Conservation (phyloP, 148 eudicot genomes). For the Gaultheria prostrata region DNA sequence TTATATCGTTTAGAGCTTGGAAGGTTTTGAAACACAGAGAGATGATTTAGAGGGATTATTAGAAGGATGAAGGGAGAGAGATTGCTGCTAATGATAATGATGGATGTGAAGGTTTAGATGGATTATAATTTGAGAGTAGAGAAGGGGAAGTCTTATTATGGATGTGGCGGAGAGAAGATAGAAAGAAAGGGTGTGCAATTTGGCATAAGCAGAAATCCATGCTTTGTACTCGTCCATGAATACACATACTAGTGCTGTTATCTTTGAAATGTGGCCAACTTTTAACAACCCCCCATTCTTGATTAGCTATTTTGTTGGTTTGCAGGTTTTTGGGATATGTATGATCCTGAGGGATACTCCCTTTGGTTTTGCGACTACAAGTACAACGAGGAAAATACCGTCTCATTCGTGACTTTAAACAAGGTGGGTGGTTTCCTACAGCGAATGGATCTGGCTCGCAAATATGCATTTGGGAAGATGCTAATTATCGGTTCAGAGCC, state of each 20-base stretch:
- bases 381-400: conserved; percentile 43
- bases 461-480: conserved; percentile 42
- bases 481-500: conserved; percentile 29
- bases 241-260: not conserved
- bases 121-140: no score
- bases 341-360: conserved; percentile 47
- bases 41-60: not conserved
- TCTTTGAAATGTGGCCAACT: not conserved
- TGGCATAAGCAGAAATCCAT: not conserved
- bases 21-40: not conserved
- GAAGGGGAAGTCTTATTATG: not conserved
- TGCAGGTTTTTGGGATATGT: conserved; percentile 82
- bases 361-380: conserved; percentile 39
- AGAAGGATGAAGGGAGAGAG: not conserved
- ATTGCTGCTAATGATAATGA: not conserved
- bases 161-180: not conserved
- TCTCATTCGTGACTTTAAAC: conserved; percentile 38
- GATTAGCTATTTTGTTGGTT: not conserved
- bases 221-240: not conserved
- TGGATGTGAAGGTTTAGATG: no score
- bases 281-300: not conserved
- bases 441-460: conserved; percentile 36
- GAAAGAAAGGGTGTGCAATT: not conserved
- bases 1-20: not conserved
- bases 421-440: conserved; percentile 39